These are phyloP conservation scores for Neoboletus brunneissimus DNA, from an alignment of 768 basidiomycete species.

Conservation along the genomic window DNA sequence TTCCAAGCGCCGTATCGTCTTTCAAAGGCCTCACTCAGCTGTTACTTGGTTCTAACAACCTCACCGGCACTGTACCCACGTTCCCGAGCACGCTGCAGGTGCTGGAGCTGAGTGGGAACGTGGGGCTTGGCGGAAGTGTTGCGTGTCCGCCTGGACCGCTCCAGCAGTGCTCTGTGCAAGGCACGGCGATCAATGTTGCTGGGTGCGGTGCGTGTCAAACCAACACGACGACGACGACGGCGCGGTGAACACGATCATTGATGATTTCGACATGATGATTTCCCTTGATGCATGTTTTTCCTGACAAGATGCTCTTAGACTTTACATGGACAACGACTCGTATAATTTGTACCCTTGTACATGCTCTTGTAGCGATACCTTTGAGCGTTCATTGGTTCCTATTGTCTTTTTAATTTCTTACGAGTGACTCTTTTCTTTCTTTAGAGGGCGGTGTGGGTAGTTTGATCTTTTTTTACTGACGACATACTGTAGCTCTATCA, in stretches of 20 bases:
- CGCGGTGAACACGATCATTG: neutral
- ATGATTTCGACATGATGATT: conserved; percentile 4
- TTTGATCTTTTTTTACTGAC: neutral
- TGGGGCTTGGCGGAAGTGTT: conserved; percentile 33
- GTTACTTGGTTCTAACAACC: conserved; percentile 39
- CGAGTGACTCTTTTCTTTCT: neutral
- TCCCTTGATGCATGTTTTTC: neutral
- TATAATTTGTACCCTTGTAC: neutral
- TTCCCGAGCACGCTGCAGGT: conserved; percentile 37
- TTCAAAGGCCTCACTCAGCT: conserved; percentile 37
- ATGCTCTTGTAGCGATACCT: conserved; percentile 16
- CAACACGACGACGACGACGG: neutral
- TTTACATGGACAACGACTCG: conserved; percentile 3
- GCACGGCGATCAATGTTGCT: conserved; percentile 18
- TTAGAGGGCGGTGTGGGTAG: neutral
- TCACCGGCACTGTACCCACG: conserved; percentile 34
- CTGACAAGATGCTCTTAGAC: conserved; percentile 5
- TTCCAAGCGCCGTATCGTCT: conserved; percentile 35
- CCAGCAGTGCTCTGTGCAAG: conserved; percentile 22
- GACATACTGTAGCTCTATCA: conserved; percentile 1
- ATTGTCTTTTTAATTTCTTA: neutral
- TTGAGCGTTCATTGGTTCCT: neutral
- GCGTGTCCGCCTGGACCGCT: conserved; percentile 13
- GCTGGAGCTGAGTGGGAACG: conserved; percentile 37
- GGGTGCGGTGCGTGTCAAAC: conserved; percentile 27